Percentiles rank a stretch among this genome's conserved stretches.
These are phyloP conservation scores for Entelexis sorbosivorans DNA, from an alignment of 1,139 yeast genomes.

Conservation along the genomic window DNA sequence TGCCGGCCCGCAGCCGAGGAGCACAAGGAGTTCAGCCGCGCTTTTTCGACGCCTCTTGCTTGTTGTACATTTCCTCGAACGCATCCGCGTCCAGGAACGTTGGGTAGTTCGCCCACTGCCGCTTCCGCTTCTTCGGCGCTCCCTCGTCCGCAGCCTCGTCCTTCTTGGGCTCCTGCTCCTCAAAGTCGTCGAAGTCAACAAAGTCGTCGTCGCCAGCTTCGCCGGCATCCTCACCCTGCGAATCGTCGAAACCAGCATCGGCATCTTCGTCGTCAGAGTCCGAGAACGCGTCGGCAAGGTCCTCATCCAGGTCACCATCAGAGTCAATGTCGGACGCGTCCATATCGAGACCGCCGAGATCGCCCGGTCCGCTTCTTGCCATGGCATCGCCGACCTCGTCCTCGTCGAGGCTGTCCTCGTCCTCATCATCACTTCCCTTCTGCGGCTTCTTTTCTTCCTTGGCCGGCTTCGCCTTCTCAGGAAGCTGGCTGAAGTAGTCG, in stretches of 20 bases:
- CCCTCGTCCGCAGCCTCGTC: constrained; percentile 24
- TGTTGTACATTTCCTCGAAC: constrained; percentile 19
- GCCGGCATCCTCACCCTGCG: constrained; percentile 31
- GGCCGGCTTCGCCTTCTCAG: constrained; percentile 25
- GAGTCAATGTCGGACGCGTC: constrained; percentile 51
- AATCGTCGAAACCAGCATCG: constrained; percentile 22
- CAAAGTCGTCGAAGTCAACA: constrained; percentile 27
- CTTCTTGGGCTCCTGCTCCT: constrained; percentile 27
- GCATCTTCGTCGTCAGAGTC: constrained; percentile 65
- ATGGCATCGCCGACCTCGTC: constrained; percentile 32
- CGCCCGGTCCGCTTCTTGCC: constrained; percentile 28
- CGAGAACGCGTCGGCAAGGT: constrained; percentile 30
- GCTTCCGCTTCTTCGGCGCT: constrained; percentile 21
- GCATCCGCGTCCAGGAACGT: constrained; percentile 25
- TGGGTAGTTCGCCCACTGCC: constrained; percentile 22
- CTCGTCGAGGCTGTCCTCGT: constrained; percentile 21
- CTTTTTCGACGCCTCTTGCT: constrained; percentile 4
- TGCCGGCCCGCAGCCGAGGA: neutral
- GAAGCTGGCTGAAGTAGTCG: constrained; percentile 65
- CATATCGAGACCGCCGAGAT: constrained; percentile 29
- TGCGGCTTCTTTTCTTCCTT: constrained; percentile 27
- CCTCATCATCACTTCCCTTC: constrained; percentile 26
- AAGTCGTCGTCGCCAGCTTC: constrained; percentile 37
- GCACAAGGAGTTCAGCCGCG: neutral
- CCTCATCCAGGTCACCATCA: constrained; percentile 25